phyloP scores from a whole-genome alignment of 768 basidiomycete species.

The Pisolithus albus region DNA sequence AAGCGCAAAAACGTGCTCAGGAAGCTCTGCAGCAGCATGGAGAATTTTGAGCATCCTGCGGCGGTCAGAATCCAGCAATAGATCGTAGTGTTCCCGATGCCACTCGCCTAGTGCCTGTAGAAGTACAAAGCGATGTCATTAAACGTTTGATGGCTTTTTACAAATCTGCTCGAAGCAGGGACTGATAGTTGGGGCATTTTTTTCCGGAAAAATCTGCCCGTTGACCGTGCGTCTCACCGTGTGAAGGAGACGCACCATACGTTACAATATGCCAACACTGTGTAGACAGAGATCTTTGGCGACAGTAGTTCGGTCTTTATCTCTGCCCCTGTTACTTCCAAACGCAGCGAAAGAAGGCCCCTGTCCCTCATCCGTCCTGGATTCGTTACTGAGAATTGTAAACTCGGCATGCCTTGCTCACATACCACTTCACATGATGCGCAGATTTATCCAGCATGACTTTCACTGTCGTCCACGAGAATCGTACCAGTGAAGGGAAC shows the following conservation, averaged over 20 bases:
- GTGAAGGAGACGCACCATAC: neutral
- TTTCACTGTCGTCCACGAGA: conserved; percentile 95
- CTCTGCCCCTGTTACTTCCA: conserved; percentile 56
- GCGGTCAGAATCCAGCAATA: too few relatives aligned
- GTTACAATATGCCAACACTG: conserved; percentile 59
- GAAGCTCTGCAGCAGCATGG: conserved; percentile 9
- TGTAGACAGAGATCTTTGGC: conserved; percentile 68
- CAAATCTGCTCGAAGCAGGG: too few relatives aligned
- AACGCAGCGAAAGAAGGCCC: conserved; percentile 73
- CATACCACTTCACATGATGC: conserved; percentile 74
- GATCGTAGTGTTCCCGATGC: too few relatives aligned
- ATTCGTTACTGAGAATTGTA: neutral
- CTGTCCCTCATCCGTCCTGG: conserved; percentile 81
- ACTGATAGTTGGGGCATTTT: too few relatives aligned
- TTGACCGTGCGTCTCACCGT: neutral
- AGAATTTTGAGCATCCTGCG: conserved; percentile 8
- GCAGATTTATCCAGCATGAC: conserved; percentile 74
- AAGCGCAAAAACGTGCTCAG: conserved; percentile 12
- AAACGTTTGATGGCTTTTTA: too few relatives aligned
- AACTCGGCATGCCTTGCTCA: neutral
- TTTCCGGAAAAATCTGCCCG: too few relatives aligned
- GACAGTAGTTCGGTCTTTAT: conserved; percentile 68
- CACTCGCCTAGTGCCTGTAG: neutral
- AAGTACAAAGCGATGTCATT: neutral
- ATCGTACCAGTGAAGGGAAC: conserved; percentile 82